Conservation (phyloP, 78 protist genomes). For the Andalucia godoyi region DNA sequence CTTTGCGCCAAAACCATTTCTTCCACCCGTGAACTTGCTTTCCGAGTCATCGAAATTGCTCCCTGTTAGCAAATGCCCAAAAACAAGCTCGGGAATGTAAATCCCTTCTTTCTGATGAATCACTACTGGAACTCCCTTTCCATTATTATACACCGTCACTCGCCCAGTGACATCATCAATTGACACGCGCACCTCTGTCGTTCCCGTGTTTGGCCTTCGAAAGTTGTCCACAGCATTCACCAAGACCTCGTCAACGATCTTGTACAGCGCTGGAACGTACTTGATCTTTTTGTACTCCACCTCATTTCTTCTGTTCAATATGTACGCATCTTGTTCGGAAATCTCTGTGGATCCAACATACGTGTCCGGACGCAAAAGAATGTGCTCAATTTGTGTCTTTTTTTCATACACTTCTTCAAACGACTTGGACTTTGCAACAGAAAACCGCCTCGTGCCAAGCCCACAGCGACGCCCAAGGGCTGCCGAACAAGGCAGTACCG, state of each 20-base stretch:
- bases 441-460: no score
- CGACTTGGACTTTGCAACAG: no score
- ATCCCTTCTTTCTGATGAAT: slow-evolving; percentile 70
- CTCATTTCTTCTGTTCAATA: neutral
- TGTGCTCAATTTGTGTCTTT: slow-evolving; percentile 76
- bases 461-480: no score
- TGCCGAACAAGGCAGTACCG: no score
- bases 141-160: slow-evolving; percentile 79
- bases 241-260: slow-evolving; percentile 96
- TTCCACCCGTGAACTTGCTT: slow-evolving; percentile 63
- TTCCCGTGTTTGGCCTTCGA: slow-evolving; percentile 58
- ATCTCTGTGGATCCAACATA: slow-evolving; percentile 80
- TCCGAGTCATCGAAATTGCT: slow-evolving; percentile 59
- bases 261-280: slow-evolving; percentile 89
- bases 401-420: no score
- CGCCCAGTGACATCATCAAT: slow-evolving; percentile 7
- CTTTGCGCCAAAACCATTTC: slow-evolving; percentile 97
- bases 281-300: slow-evolving; percentile 23
- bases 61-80: slow-evolving; percentile 86
- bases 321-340: slow-evolving; percentile 23
- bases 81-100: slow-evolving; percentile 91
- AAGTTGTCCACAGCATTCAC: slow-evolving; percentile 98
- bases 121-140: slow-evolving; percentile 87
- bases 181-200: slow-evolving; percentile 20
- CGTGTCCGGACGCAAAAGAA: slow-evolving; percentile 94